These are phyloP conservation scores for Cytospora schulzeri DNA, from an alignment of 2,329 filamentous ascomycete genomes.

Conservation along the genomic window DNA sequence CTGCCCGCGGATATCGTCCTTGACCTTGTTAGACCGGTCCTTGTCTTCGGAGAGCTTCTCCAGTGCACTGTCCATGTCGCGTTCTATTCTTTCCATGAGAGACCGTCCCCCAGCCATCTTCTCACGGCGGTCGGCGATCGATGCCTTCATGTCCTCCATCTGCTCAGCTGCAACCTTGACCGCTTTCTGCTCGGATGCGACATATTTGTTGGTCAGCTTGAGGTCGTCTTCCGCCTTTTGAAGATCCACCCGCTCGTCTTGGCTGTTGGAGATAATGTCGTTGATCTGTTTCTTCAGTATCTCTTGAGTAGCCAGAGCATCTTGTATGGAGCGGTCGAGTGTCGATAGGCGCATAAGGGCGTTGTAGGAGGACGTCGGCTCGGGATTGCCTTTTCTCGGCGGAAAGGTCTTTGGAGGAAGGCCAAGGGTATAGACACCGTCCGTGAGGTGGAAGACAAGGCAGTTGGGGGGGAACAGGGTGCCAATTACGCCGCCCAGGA, in stretches of 20 bases:
- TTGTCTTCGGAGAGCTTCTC: constrained; percentile 61
- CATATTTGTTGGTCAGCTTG: constrained; percentile 52
- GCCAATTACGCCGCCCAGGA: constrained; percentile 71
- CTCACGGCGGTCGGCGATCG: constrained; percentile 64
- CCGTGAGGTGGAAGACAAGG: constrained; percentile 80
- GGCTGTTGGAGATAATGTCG: constrained; percentile 48
- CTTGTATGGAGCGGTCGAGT: constrained; percentile 87
- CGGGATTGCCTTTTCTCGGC: constrained; percentile 53
- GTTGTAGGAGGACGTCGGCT: constrained; percentile 79
- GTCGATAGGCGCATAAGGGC: constrained; percentile 86
- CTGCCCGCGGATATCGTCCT: constrained; percentile 77
- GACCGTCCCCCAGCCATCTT: constrained; percentile 68
- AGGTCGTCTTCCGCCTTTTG: constrained; percentile 54
- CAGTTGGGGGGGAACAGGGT: constrained; percentile 80
- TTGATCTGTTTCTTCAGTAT: constrained; percentile 79
- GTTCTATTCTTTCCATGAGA: constrained; percentile 59
- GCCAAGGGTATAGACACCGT: constrained; percentile 84
- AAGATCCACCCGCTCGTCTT: constrained; percentile 41
- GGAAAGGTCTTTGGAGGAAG: constrained; percentile 55
- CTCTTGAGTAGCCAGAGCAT: constrained; percentile 77
- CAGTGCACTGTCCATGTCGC: constrained; percentile 63
- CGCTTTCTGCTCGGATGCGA: constrained; percentile 66
- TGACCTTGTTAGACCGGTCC: constrained; percentile 56
- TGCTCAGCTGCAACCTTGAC: constrained; percentile 64
- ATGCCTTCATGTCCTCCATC: constrained; percentile 68